Percentiles rank a stretch among this genome's conserved stretches.
Conservation (phyloP, 2,329 filamentous ascomycete genomes). For the Lasiodiplodia hormozganensis region DNA sequence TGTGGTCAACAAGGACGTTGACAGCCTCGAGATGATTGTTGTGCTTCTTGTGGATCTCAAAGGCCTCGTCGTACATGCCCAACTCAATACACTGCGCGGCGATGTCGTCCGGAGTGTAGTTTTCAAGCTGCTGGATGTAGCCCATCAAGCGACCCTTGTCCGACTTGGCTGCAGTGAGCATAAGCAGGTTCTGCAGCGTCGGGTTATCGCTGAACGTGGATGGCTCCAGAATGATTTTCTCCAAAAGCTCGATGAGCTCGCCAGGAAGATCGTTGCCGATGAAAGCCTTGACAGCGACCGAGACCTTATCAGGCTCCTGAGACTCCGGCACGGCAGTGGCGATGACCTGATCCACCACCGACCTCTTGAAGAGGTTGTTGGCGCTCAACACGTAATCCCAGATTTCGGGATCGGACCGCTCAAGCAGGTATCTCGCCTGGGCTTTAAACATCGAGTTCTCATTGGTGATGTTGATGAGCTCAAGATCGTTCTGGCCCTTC, state of each 20-base stretch:
- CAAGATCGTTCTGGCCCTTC: slow-evolving; percentile 96
- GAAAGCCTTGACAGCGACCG: slow-evolving; percentile 91
- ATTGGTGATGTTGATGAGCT: slow-evolving; percentile 97
- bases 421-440: slow-evolving; percentile 94
- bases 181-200: slow-evolving; percentile 92
- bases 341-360: slow-evolving; percentile 94
- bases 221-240: slow-evolving; percentile 99
- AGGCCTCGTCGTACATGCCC: slow-evolving; percentile 93
- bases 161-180: slow-evolving; percentile 95
- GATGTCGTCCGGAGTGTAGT: slow-evolving; percentile 92
- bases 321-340: slow-evolving; percentile 93
- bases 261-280: slow-evolving; percentile 87
- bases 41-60: slow-evolving; percentile 98
- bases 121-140: slow-evolving; percentile 90
- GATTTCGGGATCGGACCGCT: slow-evolving; percentile 86
- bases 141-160: slow-evolving; percentile 95
- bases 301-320: slow-evolving; percentile 92
- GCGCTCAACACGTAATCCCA: slow-evolving; percentile 95
- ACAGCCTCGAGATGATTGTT: slow-evolving; percentile 85
- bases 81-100: slow-evolving; percentile 92
- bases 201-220: slow-evolving; percentile 97
- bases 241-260: slow-evolving; percentile 94
- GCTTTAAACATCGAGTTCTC: slow-evolving; percentile 99
- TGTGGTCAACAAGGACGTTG: slow-evolving; percentile 91
- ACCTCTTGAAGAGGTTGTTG: slow-evolving; percentile 94